Evolutionary conservation across 176 grass and related monocot genomes (phyloP), one percentile per base, ranked within the genome.

Genomic region (Rhipidocladum racemiflorum): DNA sequence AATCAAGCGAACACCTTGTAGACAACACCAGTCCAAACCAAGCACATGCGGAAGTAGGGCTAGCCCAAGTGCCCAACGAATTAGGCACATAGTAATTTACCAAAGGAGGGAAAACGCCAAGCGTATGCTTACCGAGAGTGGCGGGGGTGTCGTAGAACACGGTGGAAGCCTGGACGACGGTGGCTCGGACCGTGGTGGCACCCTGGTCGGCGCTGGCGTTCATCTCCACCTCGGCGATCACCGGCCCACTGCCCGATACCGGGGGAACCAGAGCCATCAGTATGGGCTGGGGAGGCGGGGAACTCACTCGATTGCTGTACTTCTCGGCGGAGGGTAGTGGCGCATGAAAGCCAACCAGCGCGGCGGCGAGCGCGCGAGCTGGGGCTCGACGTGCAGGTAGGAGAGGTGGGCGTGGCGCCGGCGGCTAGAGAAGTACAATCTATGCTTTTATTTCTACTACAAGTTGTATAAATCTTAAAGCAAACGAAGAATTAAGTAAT

Each of bases 201-300:
- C 55, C 30, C 61, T 82, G 86, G 87, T 95, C 92, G 57, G 82
- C 40, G 85, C 82, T 66, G 30, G 29, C 73, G 72, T 91, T 92
- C 96, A 98, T 98, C 48, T 93, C 92, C 48, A 98, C 90, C 89
- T 99, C 92, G 6, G 88, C 85, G 24, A 99, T 93, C 78, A 93
- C 77, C 61, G 87, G 82, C 53, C 17, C 88, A 39, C 28, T 67
- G 29, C 88, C 80, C 53, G 88, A 84, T 51, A 70, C 61, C 46
- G 88, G 12, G 1, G 92, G 63, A n/a, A 81, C 76, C 56, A 91
- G 28, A 74, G 84, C 84, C 92, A 94, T 98, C 39, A 50, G 36
- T 38, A 50, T 17, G 48, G 48, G 1, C 48, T 1, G 36, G 36
- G 36, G 36, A 38, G n/a, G n/a, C n/a, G n/a, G n/a, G n/a, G n/a